phyloP scores from a whole-genome alignment of 139 green algal species.

The Micractinium conductrix region DNA sequence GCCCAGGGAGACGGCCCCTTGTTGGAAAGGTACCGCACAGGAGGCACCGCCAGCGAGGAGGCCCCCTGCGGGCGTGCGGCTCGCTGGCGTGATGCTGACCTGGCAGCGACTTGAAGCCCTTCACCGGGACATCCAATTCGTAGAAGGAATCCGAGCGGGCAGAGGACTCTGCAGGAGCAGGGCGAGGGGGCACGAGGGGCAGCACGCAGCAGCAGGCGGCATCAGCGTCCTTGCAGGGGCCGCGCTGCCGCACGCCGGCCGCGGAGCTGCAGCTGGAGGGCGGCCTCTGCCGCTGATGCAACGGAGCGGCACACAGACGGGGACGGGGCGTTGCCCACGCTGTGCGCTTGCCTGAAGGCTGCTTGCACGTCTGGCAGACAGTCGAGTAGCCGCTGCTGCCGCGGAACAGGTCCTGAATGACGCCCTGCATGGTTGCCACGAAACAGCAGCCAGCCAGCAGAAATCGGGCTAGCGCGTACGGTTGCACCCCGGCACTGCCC shows the following conservation, averaged over 20 bases:
- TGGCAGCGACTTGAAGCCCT: conserved; percentile 55
- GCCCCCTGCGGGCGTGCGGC: too few species aligned
- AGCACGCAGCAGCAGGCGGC: not conserved
- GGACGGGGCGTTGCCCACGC: too few species aligned
- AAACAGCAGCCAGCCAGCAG: too few species aligned
- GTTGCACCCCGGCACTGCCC: too few species aligned
- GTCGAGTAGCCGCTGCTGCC: conserved; percentile 82
- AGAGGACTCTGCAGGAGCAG: conserved; percentile 25
- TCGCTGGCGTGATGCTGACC: too few species aligned
- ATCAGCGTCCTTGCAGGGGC: not conserved
- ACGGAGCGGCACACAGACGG: not conserved
- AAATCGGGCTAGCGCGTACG: not conserved
- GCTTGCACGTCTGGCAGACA: conserved; percentile 67
- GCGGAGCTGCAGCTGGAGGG: too few species aligned
- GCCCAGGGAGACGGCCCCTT: too few species aligned
- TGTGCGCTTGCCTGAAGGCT: conserved; percentile 44
- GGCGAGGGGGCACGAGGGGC: not conserved
- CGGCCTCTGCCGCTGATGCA: not conserved
- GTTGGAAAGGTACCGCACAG: too few species aligned
- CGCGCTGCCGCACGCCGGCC: too few species aligned
- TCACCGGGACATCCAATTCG: conserved; percentile 87
- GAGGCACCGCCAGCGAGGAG: too few species aligned
- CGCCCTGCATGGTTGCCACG: too few species aligned
- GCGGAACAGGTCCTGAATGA: conserved; percentile 64
- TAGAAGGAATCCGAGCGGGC: conserved; percentile 74